phyloP scores from a whole-genome alignment of 805 yeast genomes.

The Ogataea saltuana region DNA sequence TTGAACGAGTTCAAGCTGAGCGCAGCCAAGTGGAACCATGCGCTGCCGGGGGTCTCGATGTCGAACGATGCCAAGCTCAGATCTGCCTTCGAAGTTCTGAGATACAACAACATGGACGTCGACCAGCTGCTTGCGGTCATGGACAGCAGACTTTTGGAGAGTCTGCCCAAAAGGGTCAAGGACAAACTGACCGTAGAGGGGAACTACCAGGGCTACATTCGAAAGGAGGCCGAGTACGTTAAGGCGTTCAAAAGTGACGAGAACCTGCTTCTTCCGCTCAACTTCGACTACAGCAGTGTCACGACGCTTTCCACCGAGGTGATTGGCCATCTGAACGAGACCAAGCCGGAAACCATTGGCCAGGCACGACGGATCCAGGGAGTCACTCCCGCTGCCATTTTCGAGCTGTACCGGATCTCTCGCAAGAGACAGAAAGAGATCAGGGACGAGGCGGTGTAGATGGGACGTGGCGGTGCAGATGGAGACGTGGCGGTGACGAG shows the following conservation, averaged over 20 bases:
- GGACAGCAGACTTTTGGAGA: constrained; percentile 23
- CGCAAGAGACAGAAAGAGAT: background rate
- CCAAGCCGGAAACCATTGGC: constrained; percentile 88
- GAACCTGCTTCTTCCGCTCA: constrained; percentile 62
- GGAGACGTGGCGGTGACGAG: too few relatives aligned
- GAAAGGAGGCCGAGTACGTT: constrained; percentile 68
- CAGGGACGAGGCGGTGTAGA: too few relatives aligned
- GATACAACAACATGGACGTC: constrained; percentile 48
- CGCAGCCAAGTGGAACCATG: constrained; percentile 63
- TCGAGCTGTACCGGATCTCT: constrained; percentile 67
- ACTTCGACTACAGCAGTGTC: constrained; percentile 59
- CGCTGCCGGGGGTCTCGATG: constrained; percentile 46
- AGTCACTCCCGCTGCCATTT: constrained; percentile 88
- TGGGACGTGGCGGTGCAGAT: too few relatives aligned
- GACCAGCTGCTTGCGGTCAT: constrained; percentile 41
- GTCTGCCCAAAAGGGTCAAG: constrained; percentile 46
- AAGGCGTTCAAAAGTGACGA: constrained; percentile 86
- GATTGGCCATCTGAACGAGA: constrained; percentile 61
- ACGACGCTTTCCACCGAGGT: constrained; percentile 78
- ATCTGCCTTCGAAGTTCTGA: constrained; percentile 71
- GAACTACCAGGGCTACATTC: constrained; percentile 76
- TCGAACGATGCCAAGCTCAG: constrained; percentile 55
- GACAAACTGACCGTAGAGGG: constrained; percentile 76
- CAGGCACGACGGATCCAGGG: constrained; percentile 96
- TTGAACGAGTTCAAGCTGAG: constrained; percentile 49